These are phyloP conservation scores for Trifolium dubium DNA, from an alignment of 306 rosid genomes.

Conservation along the genomic window DNA sequence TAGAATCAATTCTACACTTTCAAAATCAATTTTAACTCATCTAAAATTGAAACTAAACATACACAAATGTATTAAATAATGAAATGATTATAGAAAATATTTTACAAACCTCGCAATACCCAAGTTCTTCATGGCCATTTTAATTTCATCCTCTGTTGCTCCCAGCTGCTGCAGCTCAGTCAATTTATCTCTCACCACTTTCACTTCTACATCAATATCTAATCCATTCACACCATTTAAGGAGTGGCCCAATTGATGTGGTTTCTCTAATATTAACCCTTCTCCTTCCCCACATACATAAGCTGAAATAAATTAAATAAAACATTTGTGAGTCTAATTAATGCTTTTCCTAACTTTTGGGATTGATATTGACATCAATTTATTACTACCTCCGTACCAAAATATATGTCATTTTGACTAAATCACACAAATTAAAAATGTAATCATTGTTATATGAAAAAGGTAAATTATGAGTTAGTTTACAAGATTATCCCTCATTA, in stretches of 20 bases:
- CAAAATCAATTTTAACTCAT: too few species aligned
- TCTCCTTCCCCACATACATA: slow-evolving; percentile 83
- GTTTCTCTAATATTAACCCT: slow-evolving; percentile 71
- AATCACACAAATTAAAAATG: too few species aligned
- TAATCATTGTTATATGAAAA: too few species aligned
- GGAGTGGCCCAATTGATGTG: slow-evolving; percentile 63
- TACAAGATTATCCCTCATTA: too few species aligned
- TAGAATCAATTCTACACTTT: too few species aligned
- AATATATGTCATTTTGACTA: too few species aligned
- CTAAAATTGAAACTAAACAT: too few species aligned
- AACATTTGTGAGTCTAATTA: not conserved
- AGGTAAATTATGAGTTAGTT: too few species aligned
- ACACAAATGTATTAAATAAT: too few species aligned
- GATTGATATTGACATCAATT: not conserved
- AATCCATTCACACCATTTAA: slow-evolving; percentile 69
- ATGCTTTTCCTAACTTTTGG: not conserved
- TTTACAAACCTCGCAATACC: slow-evolving; percentile 67
- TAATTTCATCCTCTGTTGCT: slow-evolving; percentile 49
- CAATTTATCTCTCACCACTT: slow-evolving; percentile 46
- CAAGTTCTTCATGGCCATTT: slow-evolving; percentile 68
- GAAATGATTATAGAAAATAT: not conserved
- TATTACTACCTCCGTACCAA: too few species aligned
- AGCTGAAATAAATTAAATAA: slow-evolving; percentile 50
- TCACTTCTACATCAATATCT: slow-evolving; percentile 61
- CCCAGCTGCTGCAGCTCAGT: slow-evolving; percentile 47